Percentiles rank a stretch among this genome's conserved stretches.
Evolutionary conservation across 169 alveolate genomes (phyloP).

Genomic region (Pseudocohnilembus persalinus): DNA sequence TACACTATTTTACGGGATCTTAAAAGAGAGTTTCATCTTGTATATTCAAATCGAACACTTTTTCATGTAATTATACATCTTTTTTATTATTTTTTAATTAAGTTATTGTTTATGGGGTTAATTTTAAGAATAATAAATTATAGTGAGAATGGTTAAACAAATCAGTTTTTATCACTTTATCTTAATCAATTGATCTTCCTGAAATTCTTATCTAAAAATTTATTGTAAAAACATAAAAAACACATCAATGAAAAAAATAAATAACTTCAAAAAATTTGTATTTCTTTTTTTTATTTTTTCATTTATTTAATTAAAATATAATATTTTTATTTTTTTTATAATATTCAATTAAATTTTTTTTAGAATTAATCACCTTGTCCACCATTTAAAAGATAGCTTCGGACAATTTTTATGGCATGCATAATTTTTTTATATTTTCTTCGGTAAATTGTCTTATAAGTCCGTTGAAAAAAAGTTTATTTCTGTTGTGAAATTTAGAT

Average conservation of each 20-base stretch:
- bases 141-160: not conserved
- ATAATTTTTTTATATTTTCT: not conserved
- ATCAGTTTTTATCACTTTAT: not conserved
- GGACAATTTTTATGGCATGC: not conserved
- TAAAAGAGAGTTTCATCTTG: not conserved
- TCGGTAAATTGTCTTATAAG: not conserved
- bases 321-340: too few relatives aligned
- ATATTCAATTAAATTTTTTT: too few relatives aligned
- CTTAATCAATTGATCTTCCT: not conserved
- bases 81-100: too few relatives aligned
- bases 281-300: too few relatives aligned
- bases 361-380: not conserved
- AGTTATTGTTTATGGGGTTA: not conserved
- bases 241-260: too few relatives aligned
- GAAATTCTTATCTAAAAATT: not conserved
- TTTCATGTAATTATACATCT: not conserved
- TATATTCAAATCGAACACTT: not conserved
- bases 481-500: not conserved
- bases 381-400: not conserved
- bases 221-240: too few relatives aligned
- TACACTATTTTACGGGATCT: not conserved
- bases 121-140: not conserved
- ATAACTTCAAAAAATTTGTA: too few relatives aligned
- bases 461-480: not conserved
- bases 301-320: too few relatives aligned